phyloP scores from a whole-genome alignment of 441 rosid genomes.

The Sinapis alba region DNA sequence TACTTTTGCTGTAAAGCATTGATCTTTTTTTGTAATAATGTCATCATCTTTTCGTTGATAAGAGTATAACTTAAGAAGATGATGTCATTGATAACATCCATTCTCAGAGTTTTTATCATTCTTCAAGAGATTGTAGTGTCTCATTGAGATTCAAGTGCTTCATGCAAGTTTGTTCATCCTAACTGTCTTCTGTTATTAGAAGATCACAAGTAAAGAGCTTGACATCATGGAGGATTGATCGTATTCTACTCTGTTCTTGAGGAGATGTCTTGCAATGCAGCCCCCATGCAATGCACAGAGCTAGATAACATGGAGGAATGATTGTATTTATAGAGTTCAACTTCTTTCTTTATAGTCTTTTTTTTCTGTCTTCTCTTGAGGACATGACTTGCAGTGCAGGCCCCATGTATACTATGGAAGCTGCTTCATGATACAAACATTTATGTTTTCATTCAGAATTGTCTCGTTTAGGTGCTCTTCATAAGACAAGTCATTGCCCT shows the following conservation, averaged over 20 bases:
- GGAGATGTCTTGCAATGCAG: slow-evolving; percentile 14
- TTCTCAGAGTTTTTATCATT: slow-evolving; percentile 15
- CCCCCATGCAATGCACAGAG: neutral
- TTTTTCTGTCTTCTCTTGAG: slow-evolving; percentile 6
- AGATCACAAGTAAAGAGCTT: neutral
- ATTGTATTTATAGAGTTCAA: neutral
- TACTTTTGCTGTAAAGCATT: slow-evolving; percentile 39
- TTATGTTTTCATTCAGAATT: neutral
- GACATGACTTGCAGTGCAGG: slow-evolving; percentile 2
- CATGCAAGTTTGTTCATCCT: slow-evolving; percentile 14
- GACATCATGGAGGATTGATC: neutral
- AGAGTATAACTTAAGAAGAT: slow-evolving; percentile 18
- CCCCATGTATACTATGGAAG: slow-evolving; percentile 15
- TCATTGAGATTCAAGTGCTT: slow-evolving; percentile 12
- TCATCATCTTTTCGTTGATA: slow-evolving; percentile 24
- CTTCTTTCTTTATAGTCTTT: neutral
- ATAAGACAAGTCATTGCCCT: neutral
- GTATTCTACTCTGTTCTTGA: neutral
- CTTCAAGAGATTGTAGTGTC: neutral
- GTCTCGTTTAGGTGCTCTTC: slow-evolving; percentile 18
- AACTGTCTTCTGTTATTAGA: neutral
- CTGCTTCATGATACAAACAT: slow-evolving; percentile 5
- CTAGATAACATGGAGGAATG: neutral
- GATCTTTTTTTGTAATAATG: slow-evolving; percentile 26
- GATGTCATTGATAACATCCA: neutral